Evolutionary conservation across 2,329 filamentous ascomycete species (phyloP).

Genomic region (Cladobotryum mycophilum): DNA sequence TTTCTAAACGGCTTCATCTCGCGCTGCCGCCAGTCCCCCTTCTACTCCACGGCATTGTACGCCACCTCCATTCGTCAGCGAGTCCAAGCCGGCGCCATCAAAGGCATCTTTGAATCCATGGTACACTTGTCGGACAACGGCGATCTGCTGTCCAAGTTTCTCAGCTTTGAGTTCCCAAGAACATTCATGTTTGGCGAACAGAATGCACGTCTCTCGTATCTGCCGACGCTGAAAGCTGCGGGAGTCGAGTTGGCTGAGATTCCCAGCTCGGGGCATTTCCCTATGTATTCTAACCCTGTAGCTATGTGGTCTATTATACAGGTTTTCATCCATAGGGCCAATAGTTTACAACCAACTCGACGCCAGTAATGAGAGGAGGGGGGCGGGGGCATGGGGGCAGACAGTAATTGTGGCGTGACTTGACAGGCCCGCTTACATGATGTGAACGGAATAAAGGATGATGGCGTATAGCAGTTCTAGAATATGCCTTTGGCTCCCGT

Average conservation of each 20-base stretch:
- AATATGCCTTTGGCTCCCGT: background rate
- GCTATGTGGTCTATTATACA: slow-evolving; percentile 27
- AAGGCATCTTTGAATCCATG: slow-evolving; percentile 21
- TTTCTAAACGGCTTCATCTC: slow-evolving; percentile 9
- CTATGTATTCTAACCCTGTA: slow-evolving; percentile 21
- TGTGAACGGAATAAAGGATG: background rate
- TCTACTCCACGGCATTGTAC: slow-evolving; percentile 13
- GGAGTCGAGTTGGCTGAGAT: slow-evolving; percentile 20
- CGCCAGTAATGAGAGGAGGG: background rate
- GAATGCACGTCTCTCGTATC: slow-evolving; percentile 12
- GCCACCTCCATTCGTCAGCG: slow-evolving; percentile 12
- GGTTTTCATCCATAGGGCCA: background rate
- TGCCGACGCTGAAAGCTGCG: slow-evolving; percentile 6
- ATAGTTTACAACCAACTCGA: background rate
- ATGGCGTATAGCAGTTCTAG: background rate
- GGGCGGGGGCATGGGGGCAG: background rate
- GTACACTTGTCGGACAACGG: slow-evolving; percentile 17
- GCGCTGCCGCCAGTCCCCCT: slow-evolving; percentile 10
- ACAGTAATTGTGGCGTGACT: background rate
- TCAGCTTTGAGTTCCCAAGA: slow-evolving; percentile 10
- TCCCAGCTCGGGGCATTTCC: slow-evolving; percentile 18
- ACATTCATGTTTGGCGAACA: slow-evolving; percentile 19
- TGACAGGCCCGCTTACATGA: background rate
- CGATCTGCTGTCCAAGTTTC: slow-evolving; percentile 14
- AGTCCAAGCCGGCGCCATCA: slow-evolving; percentile 14